Evolutionary conservation across 1,284 basidiomycete species (phyloP).

Genomic region (Cutaneotrichosporon mucoides): DNA sequence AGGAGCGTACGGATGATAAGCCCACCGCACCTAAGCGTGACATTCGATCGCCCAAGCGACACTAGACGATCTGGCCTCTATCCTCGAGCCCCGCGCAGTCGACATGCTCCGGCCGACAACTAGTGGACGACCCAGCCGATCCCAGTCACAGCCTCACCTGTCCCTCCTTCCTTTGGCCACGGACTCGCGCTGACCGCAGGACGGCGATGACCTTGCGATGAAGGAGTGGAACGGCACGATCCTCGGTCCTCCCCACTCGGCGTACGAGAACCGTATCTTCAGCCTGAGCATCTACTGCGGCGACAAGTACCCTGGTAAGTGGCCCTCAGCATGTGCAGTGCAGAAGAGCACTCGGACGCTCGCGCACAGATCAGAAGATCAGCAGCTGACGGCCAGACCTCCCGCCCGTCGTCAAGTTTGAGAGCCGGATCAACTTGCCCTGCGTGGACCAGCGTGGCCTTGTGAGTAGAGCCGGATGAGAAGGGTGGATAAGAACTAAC

Average conservation of each 20-base stretch:
- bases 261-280: conserved; percentile 98
- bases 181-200: conserved; percentile 40
- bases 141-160: too few relatives aligned
- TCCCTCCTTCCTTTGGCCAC: neutral
- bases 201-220: conserved; percentile 92
- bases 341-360: too few relatives aligned
- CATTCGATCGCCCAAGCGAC: too few relatives aligned
- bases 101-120: too few relatives aligned
- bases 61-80: too few relatives aligned
- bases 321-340: neutral
- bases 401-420: conserved; percentile 57
- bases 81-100: too few relatives aligned
- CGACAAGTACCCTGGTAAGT: conserved; percentile 71
- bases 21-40: too few relatives aligned
- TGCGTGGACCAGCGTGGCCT: conserved; percentile 76
- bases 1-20: too few relatives aligned
- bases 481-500: neutral
- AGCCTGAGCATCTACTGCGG: conserved; percentile 87
- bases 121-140: too few relatives aligned
- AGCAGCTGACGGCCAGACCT: conserved; percentile 24
- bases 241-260: conserved; percentile 95
- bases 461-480: conserved; percentile 34
- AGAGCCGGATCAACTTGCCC: conserved; percentile 91
- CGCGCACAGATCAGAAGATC: too few relatives aligned
- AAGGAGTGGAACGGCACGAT: conserved; percentile 98